Conservation (phyloP, 345 rosid genomes). For the Hypericum androsaemum region DNA sequence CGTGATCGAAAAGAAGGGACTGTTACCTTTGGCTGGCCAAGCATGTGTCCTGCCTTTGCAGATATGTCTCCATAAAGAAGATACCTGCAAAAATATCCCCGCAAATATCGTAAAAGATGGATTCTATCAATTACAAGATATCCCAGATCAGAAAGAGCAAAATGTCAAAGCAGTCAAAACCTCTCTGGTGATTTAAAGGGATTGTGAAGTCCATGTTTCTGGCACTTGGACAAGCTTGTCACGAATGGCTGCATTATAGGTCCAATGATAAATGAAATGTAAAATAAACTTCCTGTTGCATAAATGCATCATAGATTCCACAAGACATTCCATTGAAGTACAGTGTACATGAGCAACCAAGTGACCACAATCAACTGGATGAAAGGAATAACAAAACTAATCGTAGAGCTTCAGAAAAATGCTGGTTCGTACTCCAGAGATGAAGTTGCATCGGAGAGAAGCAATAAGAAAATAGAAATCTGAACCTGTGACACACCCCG, state of each 20-base stretch:
- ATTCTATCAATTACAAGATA: background rate
- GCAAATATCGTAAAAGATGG: background rate
- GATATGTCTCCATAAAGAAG: constrained; percentile 88
- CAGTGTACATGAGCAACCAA: no score
- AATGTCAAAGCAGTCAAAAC: constrained; percentile 27
- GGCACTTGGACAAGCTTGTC: constrained; percentile 86
- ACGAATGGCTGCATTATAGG: constrained; percentile 72
- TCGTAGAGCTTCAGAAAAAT: no score
- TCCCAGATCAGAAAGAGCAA: background rate
- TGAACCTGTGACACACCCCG: no score
- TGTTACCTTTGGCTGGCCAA: constrained; percentile 70
- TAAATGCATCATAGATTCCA: background rate
- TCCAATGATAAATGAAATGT: constrained; percentile 14
- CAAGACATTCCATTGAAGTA: background rate
- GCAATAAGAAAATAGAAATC: no score
- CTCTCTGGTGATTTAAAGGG: constrained; percentile 96
- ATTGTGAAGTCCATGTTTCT: constrained; percentile 93
- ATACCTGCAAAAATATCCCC: constrained; percentile 35
- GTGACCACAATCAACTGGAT: no score
- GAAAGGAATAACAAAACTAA: no score
- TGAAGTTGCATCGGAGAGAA: no score
- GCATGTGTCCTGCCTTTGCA: constrained; percentile 80
- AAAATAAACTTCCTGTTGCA: constrained; percentile 1
- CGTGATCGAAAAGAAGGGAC: constrained; percentile 1
- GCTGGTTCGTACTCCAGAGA: no score